Evolutionary conservation across 1,139 yeast genomes (phyloP).

Genomic region (Diutina catenulata): DNA sequence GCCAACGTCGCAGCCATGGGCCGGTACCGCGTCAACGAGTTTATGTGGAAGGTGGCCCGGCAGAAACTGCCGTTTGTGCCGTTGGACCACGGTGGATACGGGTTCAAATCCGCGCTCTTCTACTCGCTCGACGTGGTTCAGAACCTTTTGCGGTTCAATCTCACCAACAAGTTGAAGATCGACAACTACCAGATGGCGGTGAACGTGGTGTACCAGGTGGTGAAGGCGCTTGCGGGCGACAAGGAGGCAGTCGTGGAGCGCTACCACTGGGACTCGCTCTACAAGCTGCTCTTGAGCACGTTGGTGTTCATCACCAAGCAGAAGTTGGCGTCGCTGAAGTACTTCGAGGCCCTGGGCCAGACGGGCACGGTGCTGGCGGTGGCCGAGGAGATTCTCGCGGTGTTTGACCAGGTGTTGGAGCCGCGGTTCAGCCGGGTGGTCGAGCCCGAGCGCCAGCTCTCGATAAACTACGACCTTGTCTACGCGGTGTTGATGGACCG

Average conservation of each 20-base stretch:
- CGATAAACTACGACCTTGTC: slow-evolving; percentile 9
- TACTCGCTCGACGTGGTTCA: slow-evolving; percentile 29
- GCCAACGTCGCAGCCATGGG: slow-evolving; percentile 12
- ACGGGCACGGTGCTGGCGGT: slow-evolving; percentile 9
- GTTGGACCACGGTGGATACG: slow-evolving; percentile 14
- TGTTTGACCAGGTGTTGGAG: slow-evolving; percentile 9
- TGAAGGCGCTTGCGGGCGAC: slow-evolving; percentile 10
- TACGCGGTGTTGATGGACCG: slow-evolving; percentile 9
- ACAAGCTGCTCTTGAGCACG: slow-evolving; percentile 8
- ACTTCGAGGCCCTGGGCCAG: slow-evolving; percentile 8
- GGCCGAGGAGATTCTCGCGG: slow-evolving; percentile 9
- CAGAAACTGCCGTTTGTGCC: slow-evolving; percentile 27
- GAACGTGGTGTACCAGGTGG: slow-evolving; percentile 15
- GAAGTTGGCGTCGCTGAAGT: slow-evolving; percentile 7
- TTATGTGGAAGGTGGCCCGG: slow-evolving; percentile 31
- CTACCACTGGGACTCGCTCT: slow-evolving; percentile 10
- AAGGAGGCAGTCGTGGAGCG: slow-evolving; percentile 7
- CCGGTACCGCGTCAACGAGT: slow-evolving; percentile 21
- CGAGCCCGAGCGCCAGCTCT: slow-evolving; percentile 8
- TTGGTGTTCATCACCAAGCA: slow-evolving; percentile 8
- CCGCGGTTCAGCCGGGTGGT: slow-evolving; percentile 8
- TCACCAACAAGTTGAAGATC: slow-evolving; percentile 23
- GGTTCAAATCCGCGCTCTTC: slow-evolving; percentile 20
- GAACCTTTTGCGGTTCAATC: slow-evolving; percentile 26
- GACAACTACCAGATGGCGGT: slow-evolving; percentile 19